Evolutionary conservation across 2,329 filamentous ascomycete genomes (phyloP).

Genomic region (Shiraia bambusicola): DNA sequence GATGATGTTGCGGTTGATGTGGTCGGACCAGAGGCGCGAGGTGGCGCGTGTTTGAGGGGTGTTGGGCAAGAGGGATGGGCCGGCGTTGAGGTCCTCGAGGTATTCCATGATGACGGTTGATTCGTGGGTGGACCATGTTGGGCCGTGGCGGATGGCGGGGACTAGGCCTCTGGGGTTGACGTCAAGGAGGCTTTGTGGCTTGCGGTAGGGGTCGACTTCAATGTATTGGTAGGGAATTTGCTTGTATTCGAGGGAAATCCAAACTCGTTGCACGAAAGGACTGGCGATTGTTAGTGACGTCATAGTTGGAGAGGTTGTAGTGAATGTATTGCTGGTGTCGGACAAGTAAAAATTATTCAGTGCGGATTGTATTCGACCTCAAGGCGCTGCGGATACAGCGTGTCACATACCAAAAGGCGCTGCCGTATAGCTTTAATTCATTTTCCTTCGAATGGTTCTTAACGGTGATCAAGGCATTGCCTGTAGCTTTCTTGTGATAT

Average conservation of each 20-base stretch:
- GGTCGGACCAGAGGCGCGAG: constrained; percentile 77
- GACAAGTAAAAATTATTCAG: too few species aligned
- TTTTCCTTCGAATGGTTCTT: constrained; percentile 69
- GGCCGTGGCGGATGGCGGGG: constrained; percentile 72
- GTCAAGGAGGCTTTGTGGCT: constrained; percentile 69
- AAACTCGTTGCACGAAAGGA: constrained; percentile 83
- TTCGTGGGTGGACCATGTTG: constrained; percentile 78
- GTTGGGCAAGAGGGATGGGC: constrained; percentile 63
- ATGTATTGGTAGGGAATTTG: constrained; percentile 80
- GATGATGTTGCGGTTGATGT: constrained; percentile 76
- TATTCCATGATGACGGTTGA: constrained; percentile 85
- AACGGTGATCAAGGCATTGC: constrained; percentile 67
- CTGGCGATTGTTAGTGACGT: constrained; percentile 46
- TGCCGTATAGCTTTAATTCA: constrained; percentile 75
- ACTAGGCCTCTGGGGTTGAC: constrained; percentile 76
- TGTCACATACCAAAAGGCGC: constrained; percentile 72
- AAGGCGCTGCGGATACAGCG: constrained; percentile 1
- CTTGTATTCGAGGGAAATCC: constrained; percentile 84
- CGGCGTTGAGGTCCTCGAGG: constrained; percentile 71
- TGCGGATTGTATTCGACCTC: too few species aligned
- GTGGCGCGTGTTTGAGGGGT: constrained; percentile 70
- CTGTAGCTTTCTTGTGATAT: constrained; percentile 71
- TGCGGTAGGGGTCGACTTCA: constrained; percentile 78
- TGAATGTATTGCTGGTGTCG: background rate
- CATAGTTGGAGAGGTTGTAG: constrained; percentile 2